Evolutionary conservation across 2,329 filamentous ascomycete species (phyloP).

Genomic region (Colletotrichum magnum): DNA sequence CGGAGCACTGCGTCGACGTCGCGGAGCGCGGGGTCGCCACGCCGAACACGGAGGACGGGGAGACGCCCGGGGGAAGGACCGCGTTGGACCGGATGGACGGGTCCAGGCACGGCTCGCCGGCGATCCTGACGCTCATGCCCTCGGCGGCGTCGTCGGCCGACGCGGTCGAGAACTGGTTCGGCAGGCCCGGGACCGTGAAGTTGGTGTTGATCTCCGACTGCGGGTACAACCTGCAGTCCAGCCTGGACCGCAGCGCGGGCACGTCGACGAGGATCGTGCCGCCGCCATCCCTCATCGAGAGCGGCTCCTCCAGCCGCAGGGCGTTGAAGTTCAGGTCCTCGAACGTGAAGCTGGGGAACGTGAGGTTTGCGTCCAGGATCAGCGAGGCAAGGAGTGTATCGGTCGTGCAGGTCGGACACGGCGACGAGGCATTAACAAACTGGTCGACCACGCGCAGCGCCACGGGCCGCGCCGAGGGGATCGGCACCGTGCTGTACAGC

Average conservation of each 20-base stretch:
- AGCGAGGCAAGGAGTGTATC: conserved; percentile 52
- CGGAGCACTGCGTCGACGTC: conserved; percentile 46
- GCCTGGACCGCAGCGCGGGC: conserved; percentile 50
- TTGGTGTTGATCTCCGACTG: conserved; percentile 44
- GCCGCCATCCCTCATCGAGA: conserved; percentile 36
- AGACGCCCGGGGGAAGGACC: conserved; percentile 32
- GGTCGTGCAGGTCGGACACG: conserved; percentile 42
- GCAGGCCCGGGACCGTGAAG: conserved; percentile 42
- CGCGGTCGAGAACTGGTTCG: conserved; percentile 2
- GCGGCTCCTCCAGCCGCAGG: conserved; percentile 21
- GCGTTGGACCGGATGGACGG: conserved; percentile 43
- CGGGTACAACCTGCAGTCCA: conserved; percentile 46
- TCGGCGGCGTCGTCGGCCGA: not conserved
- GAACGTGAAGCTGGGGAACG: conserved; percentile 55
- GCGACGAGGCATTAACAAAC: conserved; percentile 46
- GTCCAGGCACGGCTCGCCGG: conserved; percentile 41
- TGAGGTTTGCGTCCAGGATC: conserved; percentile 51
- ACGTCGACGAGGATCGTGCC: conserved; percentile 45
- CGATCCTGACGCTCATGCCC: conserved; percentile 42
- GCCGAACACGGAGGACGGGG: conserved; percentile 45
- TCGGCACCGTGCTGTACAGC: conserved; percentile 49
- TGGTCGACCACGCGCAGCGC: conserved; percentile 47
- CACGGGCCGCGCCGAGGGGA: conserved; percentile 44
- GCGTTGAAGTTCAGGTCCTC: conserved; percentile 47
- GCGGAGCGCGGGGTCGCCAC: conserved; percentile 38